Conservation (phyloP, 2,329 filamentous ascomycete genomes). For the Cercospora nicotianae region DNA sequence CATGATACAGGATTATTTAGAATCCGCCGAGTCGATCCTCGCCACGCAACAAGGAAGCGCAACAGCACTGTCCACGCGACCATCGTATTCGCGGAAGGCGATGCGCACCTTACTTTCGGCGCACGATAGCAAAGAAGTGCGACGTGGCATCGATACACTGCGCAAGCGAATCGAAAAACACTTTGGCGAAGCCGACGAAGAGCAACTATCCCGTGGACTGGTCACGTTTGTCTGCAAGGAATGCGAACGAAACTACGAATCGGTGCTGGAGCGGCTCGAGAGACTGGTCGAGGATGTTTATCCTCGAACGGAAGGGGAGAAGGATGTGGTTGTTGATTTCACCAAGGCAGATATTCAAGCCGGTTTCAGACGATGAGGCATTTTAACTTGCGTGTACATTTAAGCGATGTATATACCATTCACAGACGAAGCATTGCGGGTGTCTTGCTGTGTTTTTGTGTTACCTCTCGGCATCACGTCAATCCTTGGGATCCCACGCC, state of each 20-base stretch:
- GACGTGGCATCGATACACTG: conserved; percentile 75
- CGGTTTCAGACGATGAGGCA: conserved; percentile 34
- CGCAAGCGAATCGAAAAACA: conserved; percentile 95
- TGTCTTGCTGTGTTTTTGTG: neutral
- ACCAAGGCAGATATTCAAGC: conserved; percentile 38
- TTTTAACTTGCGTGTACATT: neutral
- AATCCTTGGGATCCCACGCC: neutral
- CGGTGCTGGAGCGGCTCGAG: conserved; percentile 53
- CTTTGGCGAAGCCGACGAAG: conserved; percentile 85
- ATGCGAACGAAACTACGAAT: conserved; percentile 59
- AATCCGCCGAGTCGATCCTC: conserved; percentile 76
- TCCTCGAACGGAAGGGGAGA: conserved; percentile 40
- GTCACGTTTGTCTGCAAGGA: conserved; percentile 61
- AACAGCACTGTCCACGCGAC: conserved; percentile 69
- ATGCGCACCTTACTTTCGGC: conserved; percentile 83
- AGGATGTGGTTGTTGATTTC: conserved; percentile 46
- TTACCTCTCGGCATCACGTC: neutral
- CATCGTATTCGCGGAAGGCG: conserved; percentile 75
- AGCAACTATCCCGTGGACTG: conserved; percentile 60
- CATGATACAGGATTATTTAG: conserved; percentile 68
- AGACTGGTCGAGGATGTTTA: conserved; percentile 48
- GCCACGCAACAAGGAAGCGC: conserved; percentile 52
- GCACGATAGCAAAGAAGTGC: conserved; percentile 81
- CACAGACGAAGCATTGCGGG: neutral
- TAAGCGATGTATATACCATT: neutral